Conservation (phyloP, 176 grass and related monocot species). For the Hordeum vulgare region DNA sequence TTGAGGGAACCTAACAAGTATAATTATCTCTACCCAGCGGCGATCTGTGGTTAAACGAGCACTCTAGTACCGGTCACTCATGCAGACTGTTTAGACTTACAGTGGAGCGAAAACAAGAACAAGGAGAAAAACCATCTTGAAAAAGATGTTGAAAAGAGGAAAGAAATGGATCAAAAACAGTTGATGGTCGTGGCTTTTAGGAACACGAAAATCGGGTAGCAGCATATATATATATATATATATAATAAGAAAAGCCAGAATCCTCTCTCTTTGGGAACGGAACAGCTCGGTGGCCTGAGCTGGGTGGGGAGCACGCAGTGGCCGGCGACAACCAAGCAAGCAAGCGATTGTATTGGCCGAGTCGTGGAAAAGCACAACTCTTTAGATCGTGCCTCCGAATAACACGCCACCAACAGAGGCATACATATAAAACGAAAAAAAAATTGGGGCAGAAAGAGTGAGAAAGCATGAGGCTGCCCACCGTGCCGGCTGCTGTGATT, state of each 20-base stretch:
- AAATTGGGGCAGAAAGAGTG: background rate
- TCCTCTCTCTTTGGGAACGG: background rate
- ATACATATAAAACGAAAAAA: background rate
- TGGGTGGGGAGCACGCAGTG: slow-evolving; percentile 13
- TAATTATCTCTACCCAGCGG: too few relatives aligned
- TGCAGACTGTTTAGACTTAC: too few relatives aligned
- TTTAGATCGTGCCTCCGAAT: slow-evolving; percentile 32
- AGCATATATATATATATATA: too few relatives aligned
- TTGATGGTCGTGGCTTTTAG: background rate
- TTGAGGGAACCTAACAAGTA: too few relatives aligned
- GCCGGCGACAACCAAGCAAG: background rate
- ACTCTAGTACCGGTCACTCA: background rate
- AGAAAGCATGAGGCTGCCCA: background rate
- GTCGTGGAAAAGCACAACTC: slow-evolving; percentile 13
- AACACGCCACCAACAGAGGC: slow-evolving; percentile 6
- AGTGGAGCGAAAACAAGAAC: background rate
- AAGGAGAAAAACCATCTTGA: too few relatives aligned
- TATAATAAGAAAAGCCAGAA: background rate
- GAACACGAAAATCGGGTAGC: background rate
- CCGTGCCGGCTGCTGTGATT: background rate
- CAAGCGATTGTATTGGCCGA: background rate
- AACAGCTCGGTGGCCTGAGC: background rate
- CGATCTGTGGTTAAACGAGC: background rate
- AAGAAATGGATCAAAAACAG: too few relatives aligned
- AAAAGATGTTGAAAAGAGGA: background rate